A percentile compares a stretch with the other conserved stretches of the same genome.
Evolutionary conservation across 192 early-diverging fungal genomes (phyloP).

Genomic region (Entomortierella chlamydospora): DNA sequence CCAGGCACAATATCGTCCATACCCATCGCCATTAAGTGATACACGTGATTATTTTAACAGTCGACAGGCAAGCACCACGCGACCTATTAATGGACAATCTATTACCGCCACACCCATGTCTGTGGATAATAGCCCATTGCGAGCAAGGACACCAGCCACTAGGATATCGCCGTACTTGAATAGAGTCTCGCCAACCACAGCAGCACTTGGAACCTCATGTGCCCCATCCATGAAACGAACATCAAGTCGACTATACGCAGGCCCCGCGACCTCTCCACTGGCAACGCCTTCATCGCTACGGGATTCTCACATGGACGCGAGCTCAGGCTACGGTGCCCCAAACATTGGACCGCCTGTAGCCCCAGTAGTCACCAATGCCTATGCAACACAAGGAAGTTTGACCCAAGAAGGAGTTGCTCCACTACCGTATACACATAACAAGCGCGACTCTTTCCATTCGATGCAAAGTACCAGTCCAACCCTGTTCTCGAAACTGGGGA

Average conservation of each 20-base stretch:
- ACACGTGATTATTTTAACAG: slow-evolving; percentile 48
- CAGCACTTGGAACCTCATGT: slow-evolving; percentile 31
- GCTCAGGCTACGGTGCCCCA: slow-evolving; percentile 4
- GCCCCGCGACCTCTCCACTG: slow-evolving; percentile 31
- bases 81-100: slow-evolving; percentile 19
- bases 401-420: slow-evolving; percentile 7
- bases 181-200: slow-evolving; percentile 34
- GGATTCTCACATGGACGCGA: slow-evolving; percentile 26
- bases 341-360: slow-evolving; percentile 2
- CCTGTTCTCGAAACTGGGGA: slow-evolving; percentile 18
- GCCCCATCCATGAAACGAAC: slow-evolving; percentile 29
- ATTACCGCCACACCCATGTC: slow-evolving; percentile 45
- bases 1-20: slow-evolving; percentile 34
- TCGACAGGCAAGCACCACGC: slow-evolving; percentile 8
- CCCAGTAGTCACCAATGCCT: slow-evolving; percentile 4
- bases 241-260: slow-evolving; percentile 28
- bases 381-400: slow-evolving; percentile 6
- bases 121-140: slow-evolving; percentile 6
- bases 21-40: slow-evolving; percentile 35
- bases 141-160: slow-evolving; percentile 36
- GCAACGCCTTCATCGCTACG: slow-evolving; percentile 42
- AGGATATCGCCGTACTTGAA: slow-evolving; percentile 51
- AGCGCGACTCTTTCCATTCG: slow-evolving; percentile 41
- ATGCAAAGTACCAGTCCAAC: slow-evolving; percentile 35
- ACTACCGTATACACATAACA: slow-evolving; percentile 20